These are phyloP conservation scores for sorghum (Sorghum bicolor) DNA, from an alignment of 176 grass and related monocot species.

Conservation along the genomic window DNA sequence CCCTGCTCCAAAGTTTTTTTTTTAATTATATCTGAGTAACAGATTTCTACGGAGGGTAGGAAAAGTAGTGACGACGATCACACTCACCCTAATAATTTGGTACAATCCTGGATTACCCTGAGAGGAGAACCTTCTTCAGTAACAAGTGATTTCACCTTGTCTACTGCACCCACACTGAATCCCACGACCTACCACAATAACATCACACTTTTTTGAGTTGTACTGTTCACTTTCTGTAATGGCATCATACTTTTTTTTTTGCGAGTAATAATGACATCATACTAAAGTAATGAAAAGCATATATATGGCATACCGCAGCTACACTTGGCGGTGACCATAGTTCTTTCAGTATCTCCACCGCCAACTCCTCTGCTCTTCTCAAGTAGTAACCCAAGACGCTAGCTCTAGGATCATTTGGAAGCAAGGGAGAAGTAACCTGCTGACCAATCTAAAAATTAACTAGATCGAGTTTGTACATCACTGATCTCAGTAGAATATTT, in stretches of 20 bases:
- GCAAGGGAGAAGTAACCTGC: neutral
- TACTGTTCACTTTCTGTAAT: neutral
- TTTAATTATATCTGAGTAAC: too few species aligned
- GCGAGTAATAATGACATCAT: neutral
- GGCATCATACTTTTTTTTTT: neutral
- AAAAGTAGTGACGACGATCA: neutral
- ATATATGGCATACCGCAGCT: constrained; percentile 37
- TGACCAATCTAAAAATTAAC: neutral
- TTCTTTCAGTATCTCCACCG: constrained; percentile 24
- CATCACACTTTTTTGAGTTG: neutral
- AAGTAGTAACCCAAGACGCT: neutral
- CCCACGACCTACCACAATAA: constrained; percentile 31
- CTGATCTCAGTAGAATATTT: neutral
- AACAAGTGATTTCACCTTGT: constrained; percentile 45
- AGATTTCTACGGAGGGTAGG: neutral
- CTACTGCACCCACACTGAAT: constrained; percentile 32
- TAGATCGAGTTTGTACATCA: neutral
- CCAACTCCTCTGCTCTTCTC: neutral
- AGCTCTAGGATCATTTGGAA: neutral
- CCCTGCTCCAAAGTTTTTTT: constrained; percentile 36
- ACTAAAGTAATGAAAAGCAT: neutral
- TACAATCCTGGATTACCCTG: constrained; percentile 36
- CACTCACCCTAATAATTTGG: constrained; percentile 45
- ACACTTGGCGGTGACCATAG: constrained; percentile 52
- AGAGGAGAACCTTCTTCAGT: constrained; percentile 36